Conservation (phyloP, 148 eudicot species). For the Chenopodium berlandieri region DNA sequence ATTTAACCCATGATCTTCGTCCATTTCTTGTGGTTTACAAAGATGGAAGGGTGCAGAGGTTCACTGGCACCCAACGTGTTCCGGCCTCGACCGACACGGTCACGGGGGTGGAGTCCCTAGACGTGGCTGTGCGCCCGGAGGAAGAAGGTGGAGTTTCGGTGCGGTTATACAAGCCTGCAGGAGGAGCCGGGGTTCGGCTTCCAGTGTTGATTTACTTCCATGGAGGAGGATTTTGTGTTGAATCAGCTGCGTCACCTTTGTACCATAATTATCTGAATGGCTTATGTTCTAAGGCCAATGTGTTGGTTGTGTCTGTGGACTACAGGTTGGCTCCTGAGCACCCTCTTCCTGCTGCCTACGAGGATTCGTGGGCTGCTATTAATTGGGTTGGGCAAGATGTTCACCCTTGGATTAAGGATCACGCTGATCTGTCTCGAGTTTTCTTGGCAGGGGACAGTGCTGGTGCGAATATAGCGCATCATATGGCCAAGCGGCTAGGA, state of each 20-base stretch:
- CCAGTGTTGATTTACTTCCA: slow-evolving; percentile 34
- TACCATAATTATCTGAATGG: slow-evolving; percentile 27
- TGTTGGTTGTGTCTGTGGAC: slow-evolving; percentile 37
- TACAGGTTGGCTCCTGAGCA: slow-evolving; percentile 52
- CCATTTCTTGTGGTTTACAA: slow-evolving; percentile 41
- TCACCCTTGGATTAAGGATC: slow-evolving; percentile 38
- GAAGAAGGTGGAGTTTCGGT: slow-evolving; percentile 19
- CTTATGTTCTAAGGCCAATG: slow-evolving; percentile 25
- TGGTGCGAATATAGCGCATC: slow-evolving; percentile 47
- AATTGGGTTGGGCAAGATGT: slow-evolving; percentile 33
- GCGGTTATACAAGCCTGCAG: slow-evolving; percentile 37
- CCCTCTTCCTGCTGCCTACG: slow-evolving; percentile 34
- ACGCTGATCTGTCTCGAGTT: slow-evolving; percentile 31
- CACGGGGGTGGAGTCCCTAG: slow-evolving; percentile 42
- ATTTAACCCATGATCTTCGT: slow-evolving; percentile 21
- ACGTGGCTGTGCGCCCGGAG: slow-evolving; percentile 30
- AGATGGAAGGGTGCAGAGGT: slow-evolving; percentile 38
- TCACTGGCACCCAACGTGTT: slow-evolving; percentile 22
- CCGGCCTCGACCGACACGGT: slow-evolving; percentile 30
- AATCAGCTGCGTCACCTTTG: slow-evolving; percentile 23
- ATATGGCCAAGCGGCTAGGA: slow-evolving; percentile 23
- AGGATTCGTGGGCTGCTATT: slow-evolving; percentile 39
- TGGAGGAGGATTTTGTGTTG: slow-evolving; percentile 37
- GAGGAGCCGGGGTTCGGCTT: slow-evolving; percentile 5
- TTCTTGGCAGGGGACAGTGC: slow-evolving; percentile 63